These are phyloP conservation scores for Verticillium dahliae DNA, from an alignment of 2,329 filamentous ascomycete species.

Conservation along the genomic window DNA sequence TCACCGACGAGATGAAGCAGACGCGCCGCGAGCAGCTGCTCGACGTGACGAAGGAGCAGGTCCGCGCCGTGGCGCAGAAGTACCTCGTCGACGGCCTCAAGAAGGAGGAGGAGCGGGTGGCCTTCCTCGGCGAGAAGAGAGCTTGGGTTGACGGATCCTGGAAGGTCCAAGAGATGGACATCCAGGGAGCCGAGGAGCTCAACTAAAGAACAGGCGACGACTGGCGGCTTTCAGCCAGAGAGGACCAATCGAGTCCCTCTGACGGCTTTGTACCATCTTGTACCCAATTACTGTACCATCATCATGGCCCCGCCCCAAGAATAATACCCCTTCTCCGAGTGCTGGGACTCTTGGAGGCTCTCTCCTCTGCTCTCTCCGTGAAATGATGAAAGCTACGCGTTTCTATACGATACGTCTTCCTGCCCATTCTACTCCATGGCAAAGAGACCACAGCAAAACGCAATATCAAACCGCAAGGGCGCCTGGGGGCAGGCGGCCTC, in stretches of 20 bases:
- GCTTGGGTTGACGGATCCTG: conserved; percentile 70
- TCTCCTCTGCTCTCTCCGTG: background rate
- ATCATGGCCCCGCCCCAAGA: conserved; percentile 5
- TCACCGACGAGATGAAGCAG: conserved; percentile 87
- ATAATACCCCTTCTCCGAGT: conserved; percentile 12
- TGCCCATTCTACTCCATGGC: conserved; percentile 41
- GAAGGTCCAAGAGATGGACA: conserved; percentile 70
- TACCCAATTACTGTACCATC: conserved; percentile 1
- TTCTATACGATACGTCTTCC: conserved; percentile 59
- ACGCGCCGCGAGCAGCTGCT: conserved; percentile 74
- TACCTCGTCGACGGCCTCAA: conserved; percentile 67
- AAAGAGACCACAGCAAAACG: conserved; percentile 54
- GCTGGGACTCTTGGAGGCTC: background rate
- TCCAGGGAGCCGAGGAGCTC: conserved; percentile 30
- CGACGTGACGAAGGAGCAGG: conserved; percentile 75
- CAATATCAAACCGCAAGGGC: conserved; percentile 40
- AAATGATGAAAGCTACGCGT: conserved; percentile 31
- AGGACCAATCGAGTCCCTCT: background rate
- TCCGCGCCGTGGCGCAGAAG: conserved; percentile 72
- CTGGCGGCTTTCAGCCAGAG: background rate
- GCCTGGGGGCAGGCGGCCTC: background rate
- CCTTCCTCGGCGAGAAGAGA: conserved; percentile 78
- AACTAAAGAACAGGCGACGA: background rate
- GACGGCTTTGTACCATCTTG: background rate
- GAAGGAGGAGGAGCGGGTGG: conserved; percentile 53